A percentile compares a stretch with the other conserved stretches of the same genome.
phyloP scores from a whole-genome alignment of 768 basidiomycete genomes.

The Sistotremastrum suecicum region DNA sequence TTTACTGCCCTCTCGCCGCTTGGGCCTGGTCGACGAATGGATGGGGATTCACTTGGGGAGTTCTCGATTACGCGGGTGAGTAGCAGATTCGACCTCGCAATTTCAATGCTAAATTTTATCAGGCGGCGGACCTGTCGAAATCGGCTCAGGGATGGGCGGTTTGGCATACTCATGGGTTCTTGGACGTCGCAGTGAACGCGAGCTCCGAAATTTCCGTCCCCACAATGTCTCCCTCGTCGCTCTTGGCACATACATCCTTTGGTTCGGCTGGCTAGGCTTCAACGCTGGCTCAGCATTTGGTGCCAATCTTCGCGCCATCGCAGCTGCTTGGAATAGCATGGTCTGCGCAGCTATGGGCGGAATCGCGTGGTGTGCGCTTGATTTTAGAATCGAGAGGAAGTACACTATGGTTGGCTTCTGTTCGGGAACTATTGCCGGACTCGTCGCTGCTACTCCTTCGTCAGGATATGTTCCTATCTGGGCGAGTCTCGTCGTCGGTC shows the following conservation, averaged over 20 bases:
- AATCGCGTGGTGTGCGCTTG: slow-evolving; percentile 69
- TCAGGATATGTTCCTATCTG: slow-evolving; percentile 72
- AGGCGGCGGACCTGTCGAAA: slow-evolving; percentile 84
- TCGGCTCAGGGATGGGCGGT: slow-evolving; percentile 72
- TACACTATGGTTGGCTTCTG: slow-evolving; percentile 90
- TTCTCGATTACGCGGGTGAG: slow-evolving; percentile 76
- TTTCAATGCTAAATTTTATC: not conserved
- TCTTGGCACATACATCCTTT: slow-evolving; percentile 74
- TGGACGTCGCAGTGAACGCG: slow-evolving; percentile 61
- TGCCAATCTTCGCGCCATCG: slow-evolving; percentile 74
- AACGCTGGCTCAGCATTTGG: slow-evolving; percentile 85
- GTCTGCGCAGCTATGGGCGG: slow-evolving; percentile 71
- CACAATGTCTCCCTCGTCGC: slow-evolving; percentile 78
- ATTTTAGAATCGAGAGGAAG: slow-evolving; percentile 67
- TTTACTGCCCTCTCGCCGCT: slow-evolving; percentile 78
- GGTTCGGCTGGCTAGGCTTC: slow-evolving; percentile 79
- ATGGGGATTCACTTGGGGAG: slow-evolving; percentile 78
- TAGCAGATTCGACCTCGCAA: slow-evolving; percentile 11
- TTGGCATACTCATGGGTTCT: slow-evolving; percentile 81
- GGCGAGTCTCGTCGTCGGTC: slow-evolving; percentile 62
- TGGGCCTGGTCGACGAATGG: slow-evolving; percentile 76
- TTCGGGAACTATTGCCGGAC: slow-evolving; percentile 77
- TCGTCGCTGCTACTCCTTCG: slow-evolving; percentile 81
- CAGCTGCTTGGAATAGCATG: slow-evolving; percentile 85
- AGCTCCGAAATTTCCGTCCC: slow-evolving; percentile 68